Base-by-base conservation (phyloP, 192 early-diverging fungal genomes). In the Coemansia sp. region DNA sequence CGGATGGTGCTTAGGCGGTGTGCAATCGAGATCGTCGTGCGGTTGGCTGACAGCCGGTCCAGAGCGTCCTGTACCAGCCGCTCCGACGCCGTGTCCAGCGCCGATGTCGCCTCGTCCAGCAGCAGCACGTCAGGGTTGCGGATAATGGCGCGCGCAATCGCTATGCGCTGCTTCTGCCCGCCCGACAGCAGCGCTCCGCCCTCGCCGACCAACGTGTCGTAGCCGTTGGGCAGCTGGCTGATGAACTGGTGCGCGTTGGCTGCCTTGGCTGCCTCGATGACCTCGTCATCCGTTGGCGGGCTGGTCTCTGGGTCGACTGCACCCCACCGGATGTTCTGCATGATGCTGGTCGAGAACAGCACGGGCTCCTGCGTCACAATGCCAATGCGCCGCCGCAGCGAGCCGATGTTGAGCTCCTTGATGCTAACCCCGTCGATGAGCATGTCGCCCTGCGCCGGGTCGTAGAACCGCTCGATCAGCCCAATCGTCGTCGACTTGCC, bases 131-230 rank as follows among this genome's bases (percentile, higher is more conserved):
- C 68, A 7, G 94, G 93, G 71, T 94, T 87, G 74, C 91, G 91
- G 40, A 95, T 84, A 52, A 97, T 83, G 39, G 93, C 92, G 48
- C 94, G 85, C 2, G 94, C 94, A 82, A 98, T 96, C 39, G 93
- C 92, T 73, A 95, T 92, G 57, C 95, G 88, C 71, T 95, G 95
- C 76, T 95, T 95, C 70, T 98, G 95, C 15, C 95, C 95, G 46
- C 94, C 95, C 24, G 89, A 92, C 15, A 98, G 62, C 74, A 87
- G 67, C 44, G 89, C 82, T 8, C 87, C 90, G 36, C 83, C 75
- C 63, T 95, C 93, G 55, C 95, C 95, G 21, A 95, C 91, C 33
- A 86, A 65, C 12, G 94, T 93, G 60, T 95, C 86, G 76, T 94
- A 92, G 32, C 87, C 85, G 24, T 86, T 60, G 27, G 89, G 88